Evolutionary conservation across 2,329 filamentous ascomycete genomes (phyloP), one percentile per base, ranked within the genome.

Genomic region (Cordyceps javanica): DNA sequence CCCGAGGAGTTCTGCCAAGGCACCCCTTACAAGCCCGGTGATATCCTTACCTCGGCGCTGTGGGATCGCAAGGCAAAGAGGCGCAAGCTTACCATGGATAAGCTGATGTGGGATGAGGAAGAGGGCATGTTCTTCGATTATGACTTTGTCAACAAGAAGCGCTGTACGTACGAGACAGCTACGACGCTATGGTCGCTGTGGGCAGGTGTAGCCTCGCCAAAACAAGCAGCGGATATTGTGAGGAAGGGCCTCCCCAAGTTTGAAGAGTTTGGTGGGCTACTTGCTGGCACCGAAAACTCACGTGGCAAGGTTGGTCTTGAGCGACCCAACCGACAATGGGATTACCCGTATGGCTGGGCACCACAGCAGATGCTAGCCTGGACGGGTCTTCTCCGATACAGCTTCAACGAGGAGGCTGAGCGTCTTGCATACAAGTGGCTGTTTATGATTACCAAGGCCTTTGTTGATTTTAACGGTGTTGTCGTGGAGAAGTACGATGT

Each of bases 401-500:
- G 92, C 56, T 97, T 96, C 70, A 86, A 88, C 28, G 89, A 93
- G 25, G 92, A 97, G 61, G 91, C 91, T 2, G 89, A 96, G 74
- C 81, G 91, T 34, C 75, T 99, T 62, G 89, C 91, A 0, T 99
- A 99, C 74, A 91, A 94, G 73, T 99, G 94, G 94, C 76, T 97
- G 55, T 96, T 92, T 71, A 97, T 97, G 93, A 91, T 97, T 67
- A 97, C 91, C 59, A 97, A 96, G 74, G 92, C 94, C 0, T 97
- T 97, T 75, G 92, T 97, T 60, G 93, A 99, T 72, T 97, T 93
- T 79, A 97, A 97, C 69, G 94, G 94, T 39, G 91, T 97, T 9
- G 93, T 99, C 2, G 94, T 97, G 6, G 94, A 99, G 75, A 99
- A 99, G 77, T 99, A 99, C 76, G 90, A 99, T 73, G 94, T 99